phyloP scores from a whole-genome alignment of 2,329 filamentous ascomycete genomes.

The Ceratocystis albifundus region DNA sequence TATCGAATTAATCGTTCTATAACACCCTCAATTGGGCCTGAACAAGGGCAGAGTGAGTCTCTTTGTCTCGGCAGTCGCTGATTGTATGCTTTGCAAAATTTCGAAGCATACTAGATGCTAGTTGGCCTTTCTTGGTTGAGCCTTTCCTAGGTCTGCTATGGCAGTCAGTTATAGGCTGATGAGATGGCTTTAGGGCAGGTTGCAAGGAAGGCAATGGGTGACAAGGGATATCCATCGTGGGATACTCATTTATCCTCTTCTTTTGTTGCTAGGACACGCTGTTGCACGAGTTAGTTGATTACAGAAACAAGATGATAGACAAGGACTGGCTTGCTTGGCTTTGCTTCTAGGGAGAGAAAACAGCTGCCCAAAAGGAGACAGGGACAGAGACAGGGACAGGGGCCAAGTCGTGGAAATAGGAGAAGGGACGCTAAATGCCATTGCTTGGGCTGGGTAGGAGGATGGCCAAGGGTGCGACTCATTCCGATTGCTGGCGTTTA shows the following conservation, averaged over 20 bases:
- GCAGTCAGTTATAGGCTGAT: no score
- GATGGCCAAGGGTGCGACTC: no score
- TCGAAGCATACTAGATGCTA: neutral
- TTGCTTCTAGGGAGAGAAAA: neutral
- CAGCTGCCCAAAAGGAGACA: neutral
- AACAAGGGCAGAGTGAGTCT: neutral
- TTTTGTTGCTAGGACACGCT: conserved; percentile 7
- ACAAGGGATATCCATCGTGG: neutral
- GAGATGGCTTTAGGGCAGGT: neutral
- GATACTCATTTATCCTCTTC: neutral
- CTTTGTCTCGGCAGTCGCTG: neutral
- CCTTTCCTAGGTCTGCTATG: no score
- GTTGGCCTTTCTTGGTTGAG: no score
- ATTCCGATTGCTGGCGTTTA: no score
- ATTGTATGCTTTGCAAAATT: neutral
- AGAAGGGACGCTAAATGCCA: no score
- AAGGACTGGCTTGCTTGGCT: neutral
- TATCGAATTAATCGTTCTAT: neutral
- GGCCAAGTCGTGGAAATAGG: no score
- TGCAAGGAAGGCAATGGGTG: neutral
- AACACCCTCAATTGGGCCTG: neutral
- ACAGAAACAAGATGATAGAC: neutral
- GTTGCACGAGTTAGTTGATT: neutral
- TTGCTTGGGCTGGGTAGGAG: no score
- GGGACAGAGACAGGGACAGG: no score